Conservation (phyloP, 257 asterid genomes). For the Solanum verrucosum region DNA sequence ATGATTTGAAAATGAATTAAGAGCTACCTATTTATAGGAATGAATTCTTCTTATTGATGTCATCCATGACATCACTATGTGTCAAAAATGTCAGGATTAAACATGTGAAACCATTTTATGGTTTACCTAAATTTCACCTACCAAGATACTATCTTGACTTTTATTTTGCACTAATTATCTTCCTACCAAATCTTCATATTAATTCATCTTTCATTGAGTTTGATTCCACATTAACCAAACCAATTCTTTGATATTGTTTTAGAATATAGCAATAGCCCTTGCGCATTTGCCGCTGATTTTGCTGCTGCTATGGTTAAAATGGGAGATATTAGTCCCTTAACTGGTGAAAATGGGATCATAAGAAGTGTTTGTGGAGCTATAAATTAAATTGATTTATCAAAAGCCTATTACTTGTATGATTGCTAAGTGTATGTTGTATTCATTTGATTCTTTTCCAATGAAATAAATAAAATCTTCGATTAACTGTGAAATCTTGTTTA, state of each 20-base stretch:
- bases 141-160: too few relatives aligned
- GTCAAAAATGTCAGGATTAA: too few relatives aligned
- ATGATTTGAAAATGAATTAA: too few relatives aligned
- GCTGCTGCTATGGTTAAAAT: constrained; percentile 30
- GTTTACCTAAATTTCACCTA: too few relatives aligned
- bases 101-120: too few relatives aligned
- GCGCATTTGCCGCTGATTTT: constrained; percentile 17
- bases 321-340: constrained; percentile 24
- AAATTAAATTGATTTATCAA: constrained; percentile 7
- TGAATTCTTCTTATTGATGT: too few relatives aligned
- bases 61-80: too few relatives aligned
- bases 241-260: background rate
- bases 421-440: background rate
- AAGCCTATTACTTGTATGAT: background rate
- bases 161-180: too few relatives aligned
- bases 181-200: too few relatives aligned
- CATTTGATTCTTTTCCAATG: background rate
- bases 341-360: background rate
- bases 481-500: background rate
- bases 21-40: too few relatives aligned
- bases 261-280: background rate
- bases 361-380: constrained; percentile 13
- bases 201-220: too few relatives aligned
- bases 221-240: too few relatives aligned
- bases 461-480: background rate